Conservation (phyloP, 768 basidiomycete genomes). For the Sporobolomyces pararoseus region DNA sequence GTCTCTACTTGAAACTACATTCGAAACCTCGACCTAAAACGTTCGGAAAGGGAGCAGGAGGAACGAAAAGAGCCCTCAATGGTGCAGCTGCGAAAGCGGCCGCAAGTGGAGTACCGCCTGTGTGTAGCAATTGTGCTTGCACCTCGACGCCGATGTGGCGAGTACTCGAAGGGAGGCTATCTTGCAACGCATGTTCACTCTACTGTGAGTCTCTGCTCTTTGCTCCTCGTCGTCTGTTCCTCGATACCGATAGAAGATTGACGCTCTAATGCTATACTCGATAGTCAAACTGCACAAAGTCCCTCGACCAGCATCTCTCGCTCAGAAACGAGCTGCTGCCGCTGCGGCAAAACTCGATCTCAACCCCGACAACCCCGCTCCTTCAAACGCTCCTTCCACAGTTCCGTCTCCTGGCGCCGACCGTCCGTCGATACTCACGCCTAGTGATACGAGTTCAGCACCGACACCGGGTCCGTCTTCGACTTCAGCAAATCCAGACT, state of each 20-base stretch:
- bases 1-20: conserved; percentile 93
- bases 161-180: conserved; percentile 70
- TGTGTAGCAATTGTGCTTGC: conserved; percentile 77
- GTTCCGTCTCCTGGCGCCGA: conserved; percentile 8
- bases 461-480: neutral
- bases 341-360: conserved; percentile 28
- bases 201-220: conserved; percentile 53
- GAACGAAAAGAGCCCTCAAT: conserved; percentile 26
- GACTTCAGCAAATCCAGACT: neutral
- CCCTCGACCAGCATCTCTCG: conserved; percentile 29
- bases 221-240: neutral
- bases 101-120: conserved; percentile 32
- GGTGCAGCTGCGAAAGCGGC: conserved; percentile 38
- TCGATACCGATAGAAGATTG: neutral
- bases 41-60: conserved; percentile 89
- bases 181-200: conserved; percentile 87
- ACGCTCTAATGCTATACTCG: neutral
- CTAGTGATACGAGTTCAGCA: neutral
- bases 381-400: neutral
- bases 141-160: conserved; percentile 77
- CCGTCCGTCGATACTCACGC: neutral
- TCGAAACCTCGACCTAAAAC: conserved; percentile 90
- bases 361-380: neutral
- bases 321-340: conserved; percentile 31
- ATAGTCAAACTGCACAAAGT: conserved; percentile 43